Evolutionary conservation across 106 monocot genomes (phyloP).

Genomic region (Ottelia alismoides): DNA sequence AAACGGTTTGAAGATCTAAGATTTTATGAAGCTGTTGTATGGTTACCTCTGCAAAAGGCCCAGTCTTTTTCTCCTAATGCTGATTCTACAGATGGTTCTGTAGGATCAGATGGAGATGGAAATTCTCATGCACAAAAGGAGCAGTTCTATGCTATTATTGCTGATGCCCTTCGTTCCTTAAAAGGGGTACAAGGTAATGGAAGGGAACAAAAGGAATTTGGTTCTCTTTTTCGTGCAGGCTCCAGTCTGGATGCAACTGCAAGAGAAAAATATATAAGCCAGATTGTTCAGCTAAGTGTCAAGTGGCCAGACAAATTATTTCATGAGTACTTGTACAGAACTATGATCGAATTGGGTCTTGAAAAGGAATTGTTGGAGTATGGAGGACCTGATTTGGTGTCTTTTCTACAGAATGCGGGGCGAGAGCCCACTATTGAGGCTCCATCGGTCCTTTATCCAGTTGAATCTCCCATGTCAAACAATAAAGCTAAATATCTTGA

Average conservation of each 20-base stretch:
- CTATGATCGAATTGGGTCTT: constrained; percentile 74
- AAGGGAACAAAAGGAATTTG: too few species aligned
- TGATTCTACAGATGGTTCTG: constrained; percentile 46
- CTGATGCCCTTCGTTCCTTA: constrained; percentile 61
- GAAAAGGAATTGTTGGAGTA: constrained; percentile 85
- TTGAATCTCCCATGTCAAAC: constrained; percentile 26
- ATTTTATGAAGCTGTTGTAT: constrained; percentile 97
- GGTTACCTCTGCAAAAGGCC: constrained; percentile 80
- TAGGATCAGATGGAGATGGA: constrained; percentile 32
- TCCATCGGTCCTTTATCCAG: too few species aligned
- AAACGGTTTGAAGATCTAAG: constrained; percentile 87
- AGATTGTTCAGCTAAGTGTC: constrained; percentile 85
- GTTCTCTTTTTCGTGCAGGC: too few species aligned
- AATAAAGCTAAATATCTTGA: constrained; percentile 64
- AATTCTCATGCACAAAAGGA: constrained; percentile 34
- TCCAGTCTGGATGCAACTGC: constrained; percentile 47
- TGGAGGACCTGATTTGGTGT: constrained; percentile 91
- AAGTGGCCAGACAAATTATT: constrained; percentile 82
- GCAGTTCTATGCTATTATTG: constrained; percentile 78
- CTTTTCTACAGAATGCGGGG: constrained; percentile 84
- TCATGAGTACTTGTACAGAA: constrained; percentile 75
- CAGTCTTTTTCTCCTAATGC: constrained; percentile 57
- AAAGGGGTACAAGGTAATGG: too few species aligned
- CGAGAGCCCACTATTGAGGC: constrained; percentile 47
- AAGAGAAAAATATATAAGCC: constrained; percentile 50